phyloP scores from a whole-genome alignment of 2,329 filamentous ascomycete species.

The Malbranchea zuffiana region DNA sequence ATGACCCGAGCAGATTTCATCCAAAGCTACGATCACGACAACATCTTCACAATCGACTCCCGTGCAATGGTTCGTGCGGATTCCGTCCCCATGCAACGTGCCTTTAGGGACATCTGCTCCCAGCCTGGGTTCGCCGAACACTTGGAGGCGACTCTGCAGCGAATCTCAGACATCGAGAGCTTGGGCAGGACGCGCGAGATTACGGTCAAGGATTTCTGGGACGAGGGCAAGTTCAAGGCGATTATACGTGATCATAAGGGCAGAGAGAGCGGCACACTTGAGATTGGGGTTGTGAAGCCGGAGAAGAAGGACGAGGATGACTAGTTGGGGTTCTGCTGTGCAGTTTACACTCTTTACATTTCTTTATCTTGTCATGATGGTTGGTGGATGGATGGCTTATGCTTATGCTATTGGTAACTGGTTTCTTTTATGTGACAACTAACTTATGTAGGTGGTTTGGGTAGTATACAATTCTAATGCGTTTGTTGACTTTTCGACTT shows the following conservation, averaged over 20 bases:
- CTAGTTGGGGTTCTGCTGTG: not conserved
- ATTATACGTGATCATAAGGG: slow-evolving; percentile 39
- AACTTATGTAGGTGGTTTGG: too few relatives aligned
- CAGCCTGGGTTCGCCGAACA: slow-evolving; percentile 69
- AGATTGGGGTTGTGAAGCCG: slow-evolving; percentile 36
- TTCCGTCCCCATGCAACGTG: slow-evolving; percentile 90
- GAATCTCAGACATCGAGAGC: slow-evolving; percentile 87
- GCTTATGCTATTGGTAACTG: too few relatives aligned
- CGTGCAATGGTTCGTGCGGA: slow-evolving; percentile 80
- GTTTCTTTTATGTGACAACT: too few relatives aligned
- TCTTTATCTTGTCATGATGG: too few relatives aligned
- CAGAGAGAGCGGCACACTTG: slow-evolving; percentile 36
- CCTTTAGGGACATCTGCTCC: slow-evolving; percentile 73
- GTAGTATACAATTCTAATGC: too few relatives aligned
- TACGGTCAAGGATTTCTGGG: slow-evolving; percentile 86
- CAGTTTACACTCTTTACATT: not conserved
- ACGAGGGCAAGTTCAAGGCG: slow-evolving; percentile 69
- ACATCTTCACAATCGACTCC: slow-evolving; percentile 89
- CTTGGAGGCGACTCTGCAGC: slow-evolving; percentile 67
- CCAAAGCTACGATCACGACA: slow-evolving; percentile 79
- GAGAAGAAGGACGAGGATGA: slow-evolving; percentile 25
- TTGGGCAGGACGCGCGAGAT: slow-evolving; percentile 87
- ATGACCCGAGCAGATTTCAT: slow-evolving; percentile 97
- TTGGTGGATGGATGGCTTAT: too few relatives aligned
- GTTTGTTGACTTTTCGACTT: too few relatives aligned